These are phyloP conservation scores for Prunus davidiana DNA, from an alignment of 306 rosid species.

Conservation along the genomic window DNA sequence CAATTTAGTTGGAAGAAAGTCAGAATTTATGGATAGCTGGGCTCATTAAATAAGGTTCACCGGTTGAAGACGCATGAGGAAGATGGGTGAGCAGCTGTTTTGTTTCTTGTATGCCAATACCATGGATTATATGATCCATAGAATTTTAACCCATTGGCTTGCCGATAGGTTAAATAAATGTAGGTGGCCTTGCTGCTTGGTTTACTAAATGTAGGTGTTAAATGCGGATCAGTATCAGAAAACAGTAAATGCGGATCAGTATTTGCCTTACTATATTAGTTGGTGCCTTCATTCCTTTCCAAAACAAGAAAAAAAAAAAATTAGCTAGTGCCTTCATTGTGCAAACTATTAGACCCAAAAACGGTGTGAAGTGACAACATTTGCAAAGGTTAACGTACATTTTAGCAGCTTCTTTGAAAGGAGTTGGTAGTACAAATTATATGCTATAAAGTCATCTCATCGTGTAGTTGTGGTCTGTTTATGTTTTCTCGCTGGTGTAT, in stretches of 20 bases:
- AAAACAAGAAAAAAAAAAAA: too few relatives aligned
- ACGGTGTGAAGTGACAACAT: neutral
- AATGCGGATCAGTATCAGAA: neutral
- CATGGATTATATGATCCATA: slow-evolving; percentile 46
- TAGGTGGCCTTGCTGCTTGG: slow-evolving; percentile 17
- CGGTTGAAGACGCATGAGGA: slow-evolving; percentile 44
- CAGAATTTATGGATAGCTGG: slow-evolving; percentile 50
- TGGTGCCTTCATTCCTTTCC: neutral
- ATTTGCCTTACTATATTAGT: neutral
- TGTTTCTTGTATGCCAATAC: slow-evolving; percentile 35
- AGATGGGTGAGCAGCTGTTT: slow-evolving; percentile 31
- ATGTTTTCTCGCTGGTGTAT: neutral
- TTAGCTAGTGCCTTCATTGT: too few relatives aligned
- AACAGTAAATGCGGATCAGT: neutral
- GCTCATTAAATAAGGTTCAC: slow-evolving; percentile 36
- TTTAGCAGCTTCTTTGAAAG: neutral
- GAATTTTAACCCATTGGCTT: slow-evolving; percentile 37
- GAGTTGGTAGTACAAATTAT: neutral
- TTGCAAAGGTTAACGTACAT: neutral
- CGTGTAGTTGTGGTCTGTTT: neutral
- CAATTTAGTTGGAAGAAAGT: slow-evolving; percentile 33
- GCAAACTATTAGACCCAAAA: neutral
- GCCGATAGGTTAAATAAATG: neutral
- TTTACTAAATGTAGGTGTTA: neutral
- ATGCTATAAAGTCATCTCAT: neutral